Evolutionary conservation across 257 asterid genomes (phyloP).

Genomic region (Jaltomata sinuosa): DNA sequence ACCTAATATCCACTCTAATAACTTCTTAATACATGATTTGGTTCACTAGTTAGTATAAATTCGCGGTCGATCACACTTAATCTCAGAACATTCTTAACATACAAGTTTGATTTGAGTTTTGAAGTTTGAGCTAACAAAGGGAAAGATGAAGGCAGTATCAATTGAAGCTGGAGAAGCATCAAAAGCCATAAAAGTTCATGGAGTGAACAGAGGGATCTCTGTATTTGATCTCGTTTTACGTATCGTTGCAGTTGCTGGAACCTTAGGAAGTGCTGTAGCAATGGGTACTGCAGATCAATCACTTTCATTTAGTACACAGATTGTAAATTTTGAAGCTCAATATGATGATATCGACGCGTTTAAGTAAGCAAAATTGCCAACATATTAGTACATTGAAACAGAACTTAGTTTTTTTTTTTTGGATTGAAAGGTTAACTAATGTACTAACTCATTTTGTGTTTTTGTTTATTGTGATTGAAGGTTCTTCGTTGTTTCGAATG

Average conservation of each 20-base stretch:
- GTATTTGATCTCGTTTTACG: constrained; percentile 50
- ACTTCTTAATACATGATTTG: background rate
- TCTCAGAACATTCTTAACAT: background rate
- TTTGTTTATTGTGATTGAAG: constrained; percentile 11
- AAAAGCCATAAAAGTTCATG: background rate
- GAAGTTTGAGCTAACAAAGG: background rate
- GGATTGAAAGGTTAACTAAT: background rate
- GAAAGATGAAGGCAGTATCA: constrained; percentile 34
- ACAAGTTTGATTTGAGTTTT: background rate
- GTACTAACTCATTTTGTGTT: background rate
- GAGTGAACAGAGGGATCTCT: constrained; percentile 35
- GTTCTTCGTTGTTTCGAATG: constrained; percentile 55
- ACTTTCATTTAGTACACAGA: constrained; percentile 57
- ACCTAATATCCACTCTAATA: background rate
- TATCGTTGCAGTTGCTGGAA: constrained; percentile 45
- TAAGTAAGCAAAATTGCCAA: constrained; percentile 19
- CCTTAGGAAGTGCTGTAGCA: constrained; percentile 58
- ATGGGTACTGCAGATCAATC: constrained; percentile 70
- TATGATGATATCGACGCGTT: constrained; percentile 60
- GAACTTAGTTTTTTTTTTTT: background rate
- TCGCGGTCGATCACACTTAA: background rate
- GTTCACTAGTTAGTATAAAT: background rate
- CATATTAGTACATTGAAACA: background rate
- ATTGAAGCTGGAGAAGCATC: constrained; percentile 15
- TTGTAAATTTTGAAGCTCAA: constrained; percentile 48